Percentiles rank a stretch among this genome's conserved stretches.
These are phyloP conservation scores for Zymoseptoria crescenta DNA, from an alignment of 2,329 filamentous ascomycete genomes.

Conservation along the genomic window DNA sequence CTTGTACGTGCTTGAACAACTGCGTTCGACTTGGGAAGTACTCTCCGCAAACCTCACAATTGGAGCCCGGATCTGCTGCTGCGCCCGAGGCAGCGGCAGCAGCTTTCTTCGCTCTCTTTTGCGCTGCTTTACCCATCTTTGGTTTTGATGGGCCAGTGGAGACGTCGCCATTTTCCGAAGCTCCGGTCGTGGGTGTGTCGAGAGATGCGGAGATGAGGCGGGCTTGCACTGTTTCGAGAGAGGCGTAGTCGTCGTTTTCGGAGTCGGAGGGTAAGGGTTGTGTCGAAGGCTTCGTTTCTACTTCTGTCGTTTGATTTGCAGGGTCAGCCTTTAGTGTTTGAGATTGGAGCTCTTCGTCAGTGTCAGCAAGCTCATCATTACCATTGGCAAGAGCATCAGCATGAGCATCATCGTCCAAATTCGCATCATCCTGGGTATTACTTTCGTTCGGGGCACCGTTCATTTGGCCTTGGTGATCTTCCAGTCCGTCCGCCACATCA, in stretches of 20 bases:
- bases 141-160: slow-evolving; percentile 17
- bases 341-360: not conserved
- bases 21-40: slow-evolving; percentile 66
- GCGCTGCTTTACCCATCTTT: slow-evolving; percentile 42
- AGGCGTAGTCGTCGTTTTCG: slow-evolving; percentile 37
- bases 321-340: not conserved
- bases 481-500: slow-evolving; percentile 18
- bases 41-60: slow-evolving; percentile 71
- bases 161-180: slow-evolving; percentile 17
- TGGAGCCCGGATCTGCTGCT: slow-evolving; percentile 42
- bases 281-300: not conserved
- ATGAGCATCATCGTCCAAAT: slow-evolving; percentile 1
- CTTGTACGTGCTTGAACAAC: slow-evolving; percentile 65
- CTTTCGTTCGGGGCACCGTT: slow-evolving; percentile 1
- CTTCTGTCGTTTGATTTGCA: not conserved
- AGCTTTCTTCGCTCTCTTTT: slow-evolving; percentile 42
- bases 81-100: slow-evolving; percentile 35
- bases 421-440: not conserved
- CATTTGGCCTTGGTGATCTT: slow-evolving; percentile 14
- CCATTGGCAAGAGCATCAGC: not conserved
- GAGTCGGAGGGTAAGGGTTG: slow-evolving; percentile 6
- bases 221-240: slow-evolving; percentile 34
- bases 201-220: slow-evolving; percentile 28
- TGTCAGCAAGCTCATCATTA: slow-evolving; percentile 1
- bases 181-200: slow-evolving; percentile 3